A percentile compares a stretch with the other conserved stretches of the same genome.
Conservation (phyloP, 305 asterid genomes). For the Lippia alba region DNA sequence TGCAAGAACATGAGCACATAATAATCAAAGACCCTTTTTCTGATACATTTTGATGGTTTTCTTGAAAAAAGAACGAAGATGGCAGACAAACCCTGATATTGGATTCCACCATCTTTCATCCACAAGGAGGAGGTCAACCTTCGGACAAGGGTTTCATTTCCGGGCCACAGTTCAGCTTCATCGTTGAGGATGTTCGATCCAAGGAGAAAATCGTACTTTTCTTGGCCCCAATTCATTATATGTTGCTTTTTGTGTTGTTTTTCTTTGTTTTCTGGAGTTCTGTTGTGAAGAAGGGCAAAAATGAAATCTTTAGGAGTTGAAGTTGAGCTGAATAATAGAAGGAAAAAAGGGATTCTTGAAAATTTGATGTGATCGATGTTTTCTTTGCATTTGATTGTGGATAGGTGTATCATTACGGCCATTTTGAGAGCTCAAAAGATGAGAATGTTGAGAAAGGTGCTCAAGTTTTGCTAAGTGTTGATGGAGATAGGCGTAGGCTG, state of each 20-base stretch:
- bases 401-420: conserved; percentile 73
- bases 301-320: no score
- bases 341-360: no score
- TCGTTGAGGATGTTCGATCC: conserved; percentile 77
- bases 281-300: background rate
- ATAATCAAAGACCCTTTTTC: background rate
- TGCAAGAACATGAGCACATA: background rate
- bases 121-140: conserved; percentile 98
- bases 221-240: conserved; percentile 11
- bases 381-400: conserved; percentile 21
- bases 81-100: conserved; percentile 56
- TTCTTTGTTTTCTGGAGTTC: background rate
- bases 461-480: conserved; percentile 62
- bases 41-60: conserved; percentile 2
- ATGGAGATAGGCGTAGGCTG: conserved; percentile 67
- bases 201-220: conserved; percentile 67
- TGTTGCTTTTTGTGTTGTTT: background rate
- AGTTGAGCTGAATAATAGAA: no score
- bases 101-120: conserved; percentile 78
- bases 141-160: conserved; percentile 74
- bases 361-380: background rate
- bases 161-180: conserved; percentile 47
- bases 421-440: conserved; percentile 48
- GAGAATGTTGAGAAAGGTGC: conserved; percentile 46
- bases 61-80: conserved; percentile 47